Evolutionary conservation across 2,329 filamentous ascomycete genomes (phyloP).

Genomic region (Lizonia empirigonia): DNA sequence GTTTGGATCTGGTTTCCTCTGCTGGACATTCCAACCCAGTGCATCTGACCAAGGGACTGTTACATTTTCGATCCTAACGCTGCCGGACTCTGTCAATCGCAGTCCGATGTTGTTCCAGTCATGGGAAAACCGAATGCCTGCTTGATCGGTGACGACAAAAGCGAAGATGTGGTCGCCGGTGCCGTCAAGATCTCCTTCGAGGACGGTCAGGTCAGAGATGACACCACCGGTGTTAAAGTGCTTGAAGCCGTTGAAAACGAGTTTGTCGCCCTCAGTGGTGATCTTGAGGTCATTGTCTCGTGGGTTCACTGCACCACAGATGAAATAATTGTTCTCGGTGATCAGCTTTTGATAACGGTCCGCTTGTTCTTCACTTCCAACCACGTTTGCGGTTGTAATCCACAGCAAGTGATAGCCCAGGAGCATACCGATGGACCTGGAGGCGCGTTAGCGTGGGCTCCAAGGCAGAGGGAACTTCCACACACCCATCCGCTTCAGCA

Average conservation of each 20-base stretch:
- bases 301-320: constrained; percentile 69
- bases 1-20: constrained; percentile 58
- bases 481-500: constrained; percentile 65
- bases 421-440: constrained; percentile 65
- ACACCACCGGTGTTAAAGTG: constrained; percentile 72
- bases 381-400: constrained; percentile 65
- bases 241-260: constrained; percentile 68
- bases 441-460: no score
- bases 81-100: constrained; percentile 67
- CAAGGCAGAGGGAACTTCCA: no score
- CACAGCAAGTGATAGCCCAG: constrained; percentile 69
- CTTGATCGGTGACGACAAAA: constrained; percentile 62
- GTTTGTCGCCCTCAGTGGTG: constrained; percentile 58
- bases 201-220: constrained; percentile 67
- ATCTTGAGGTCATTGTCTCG: constrained; percentile 67
- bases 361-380: constrained; percentile 65
- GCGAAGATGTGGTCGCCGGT: constrained; percentile 68
- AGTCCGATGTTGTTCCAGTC: constrained; percentile 71
- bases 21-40: constrained; percentile 62
- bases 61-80: constrained; percentile 65
- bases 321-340: constrained; percentile 68
- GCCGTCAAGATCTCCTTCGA: constrained; percentile 66
- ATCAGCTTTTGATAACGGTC: constrained; percentile 63
- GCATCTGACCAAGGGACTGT: constrained; percentile 65
- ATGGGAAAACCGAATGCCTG: constrained; percentile 62